Evolutionary conservation across 2,329 filamentous ascomycete species (phyloP), one percentile per base, ranked within the genome.

Genomic region (Neodidymelliopsis sp.): DNA sequence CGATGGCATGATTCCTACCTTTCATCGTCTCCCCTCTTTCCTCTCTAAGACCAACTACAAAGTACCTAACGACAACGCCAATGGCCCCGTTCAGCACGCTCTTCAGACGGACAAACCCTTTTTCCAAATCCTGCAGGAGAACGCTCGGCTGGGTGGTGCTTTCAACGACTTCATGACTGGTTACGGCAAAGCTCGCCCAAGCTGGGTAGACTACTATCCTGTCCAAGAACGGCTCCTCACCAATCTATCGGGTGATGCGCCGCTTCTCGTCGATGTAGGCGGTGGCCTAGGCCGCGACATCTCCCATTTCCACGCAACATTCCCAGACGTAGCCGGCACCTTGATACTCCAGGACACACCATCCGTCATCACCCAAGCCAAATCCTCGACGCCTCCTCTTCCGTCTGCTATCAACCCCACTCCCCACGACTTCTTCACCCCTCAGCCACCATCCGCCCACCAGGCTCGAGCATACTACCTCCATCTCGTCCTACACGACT

Each of bases 151-250:
- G 12, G 37, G 37, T 7, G n/a, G 13, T 20, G 37, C 37, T 1
- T 40, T 40, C 37, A 40, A 40, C 37, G 37, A 40, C 18, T 40
- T 40, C 19, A 40, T 40, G 37, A 24, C 37, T 7, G 36, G 27
- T n/a, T 31, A 30, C 13, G 27, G 27, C 9, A 40, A 31, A 40
- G 37, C 37, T 8, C 25, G 37, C 13, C 37, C 19, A 13, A 40
- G 19, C 19, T 40, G 27, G 37, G 13, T 24, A 3, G 37, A 31
- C 7, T 31, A 31, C 37, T 40, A 31, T 12, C 37, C 37, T 2
- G 37, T 31, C 13, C 27, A 40, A n/a, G 27, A 40, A 16, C 27
- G 37, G 12, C 37, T 40, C 4, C n/a, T 40, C n/a, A 10, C 19
- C 10, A 19, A 13, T 7, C 16, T 18, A 3, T 15, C 16, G 28